Evolutionary conservation across 73 alveolate species (phyloP), one percentile per base, ranked within the genome.

Genomic region (Paramecium biaurelia): DNA sequence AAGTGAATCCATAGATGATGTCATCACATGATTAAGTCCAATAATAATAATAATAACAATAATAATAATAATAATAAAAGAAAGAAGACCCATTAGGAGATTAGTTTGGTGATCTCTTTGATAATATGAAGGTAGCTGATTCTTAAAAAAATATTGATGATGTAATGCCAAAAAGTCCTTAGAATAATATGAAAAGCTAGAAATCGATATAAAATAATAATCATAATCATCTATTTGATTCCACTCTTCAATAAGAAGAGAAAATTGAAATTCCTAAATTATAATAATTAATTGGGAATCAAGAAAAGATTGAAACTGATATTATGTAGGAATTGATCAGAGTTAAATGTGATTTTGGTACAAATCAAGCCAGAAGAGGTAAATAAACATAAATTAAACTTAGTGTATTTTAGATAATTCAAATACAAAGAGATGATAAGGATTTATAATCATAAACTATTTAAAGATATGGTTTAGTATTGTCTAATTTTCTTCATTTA

Each of bases 71-170:
- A 67, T 67, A 67, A 67, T 67, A 67, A 67, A 30, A 67, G 28
- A 67, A 11, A 30, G 45, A 67, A 14, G 86, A 72, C 15, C 35
- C 58, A 10, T 21, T 35, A n/a, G 86, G 57, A 18, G 86, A 72
- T 72, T 14, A 32, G 4, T 72, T 72, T 79, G 70, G 37, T 10
- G 90, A 79, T 79, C 18, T 79, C 20, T 45, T 74, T 37, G 87
- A 74, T 74, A 41, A 41, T 74, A n/a, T 74, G 87, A 74, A 79
- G 14, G 49, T 79, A 9, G 90, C 74, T 79, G 90, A 79, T 38
- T 79, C 90, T 79, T 79, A 79, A 42, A 38, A 45, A 43, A 42
- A 79, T 23, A 8, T 79, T 9, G 90, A 79, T 43, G 56, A 43
- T 37, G 1, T n/a, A 1, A 10, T 43, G 6, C 70, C 45, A 11